Evolutionary conservation across 2,329 filamentous ascomycete species (phyloP).

Genomic region (Diaporthe humulicola): DNA sequence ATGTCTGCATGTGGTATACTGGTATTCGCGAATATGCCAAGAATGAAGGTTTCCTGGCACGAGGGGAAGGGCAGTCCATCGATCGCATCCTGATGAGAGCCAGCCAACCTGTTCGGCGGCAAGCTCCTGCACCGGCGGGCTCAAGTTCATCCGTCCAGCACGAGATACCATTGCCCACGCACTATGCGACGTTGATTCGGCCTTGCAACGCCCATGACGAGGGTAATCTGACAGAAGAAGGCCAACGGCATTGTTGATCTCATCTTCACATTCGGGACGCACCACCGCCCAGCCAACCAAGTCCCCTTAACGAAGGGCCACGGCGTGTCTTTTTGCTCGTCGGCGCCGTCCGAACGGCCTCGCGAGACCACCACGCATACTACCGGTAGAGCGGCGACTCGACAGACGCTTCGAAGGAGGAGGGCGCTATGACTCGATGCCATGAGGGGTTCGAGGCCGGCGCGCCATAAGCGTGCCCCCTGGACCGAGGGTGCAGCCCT

Average conservation of each 20-base stretch:
- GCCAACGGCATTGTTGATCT: not conserved
- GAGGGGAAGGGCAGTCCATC: not conserved
- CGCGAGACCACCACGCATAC: not conserved
- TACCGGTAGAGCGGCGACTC: not conserved
- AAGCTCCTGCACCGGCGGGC: not conserved
- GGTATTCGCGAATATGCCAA: not conserved
- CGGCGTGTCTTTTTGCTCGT: not conserved
- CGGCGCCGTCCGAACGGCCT: not conserved
- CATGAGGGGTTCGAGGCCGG: not conserved
- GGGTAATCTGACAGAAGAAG: not conserved
- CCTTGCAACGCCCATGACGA: not conserved
- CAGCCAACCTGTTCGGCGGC: not conserved
- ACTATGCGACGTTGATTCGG: not conserved
- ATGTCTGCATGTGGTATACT: not conserved
- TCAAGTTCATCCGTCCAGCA: not conserved
- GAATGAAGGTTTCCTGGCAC: not conserved
- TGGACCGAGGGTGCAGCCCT: not conserved
- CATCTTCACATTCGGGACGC: not conserved
- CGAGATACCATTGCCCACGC: no score
- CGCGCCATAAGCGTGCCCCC: not conserved
- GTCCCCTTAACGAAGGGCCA: not conserved
- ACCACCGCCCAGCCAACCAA: not conserved
- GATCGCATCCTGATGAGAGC: not conserved
- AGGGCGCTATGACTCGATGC: slow-evolving; percentile 16
- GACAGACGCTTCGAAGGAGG: not conserved